Evolutionary conservation across 2,329 filamentous ascomycete genomes (phyloP), one percentile per base, ranked within the genome.

Genomic region (Colletotrichum viniferum): DNA sequence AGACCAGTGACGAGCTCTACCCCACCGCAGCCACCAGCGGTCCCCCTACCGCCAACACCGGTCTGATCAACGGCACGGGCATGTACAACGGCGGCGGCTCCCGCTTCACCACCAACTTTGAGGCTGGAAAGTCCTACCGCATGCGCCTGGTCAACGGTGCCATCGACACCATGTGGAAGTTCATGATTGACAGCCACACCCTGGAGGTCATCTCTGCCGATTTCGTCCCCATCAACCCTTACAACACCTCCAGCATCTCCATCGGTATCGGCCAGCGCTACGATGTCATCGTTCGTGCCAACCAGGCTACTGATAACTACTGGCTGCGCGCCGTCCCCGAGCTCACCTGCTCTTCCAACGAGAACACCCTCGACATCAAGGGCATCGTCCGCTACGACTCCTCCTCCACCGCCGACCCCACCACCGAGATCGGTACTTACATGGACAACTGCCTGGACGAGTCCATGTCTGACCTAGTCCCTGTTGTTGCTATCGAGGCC

Each of bases 171-270:
- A 82, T 84, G 76, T 87, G 86, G 80, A 85, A 86, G 77, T 90
- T 91, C 78, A 85, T 84, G 48, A 88, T 91, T 74, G 89, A 91
- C 80, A 87, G 88, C 66, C 92, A 93, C 80, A 86, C 79, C 0
- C 80, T 93, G 77, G 89, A 85, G 0, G 90, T 93, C 36, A 91
- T 93, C 56, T 85, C 87, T 0, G 84, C 82, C 24, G 92, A 92
- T 76, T 83, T 92, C 8, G 89, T 93, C 0, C 90, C 91, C 3
- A 86, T 93, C 26, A 79, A 85, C 26, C 91, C 91, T 0, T 93
- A 88, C 74, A 82, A 83, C 2, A 87, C 90, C 1, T 84, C 85
- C 0, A 71, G 86, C n/a, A 81, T 92, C 21, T 87, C 83, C 24
- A 84, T 92, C 18, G 86, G 83, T 32, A 86, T 90, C 58, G 90